These are phyloP conservation scores for Novymonas esmeraldas DNA, from an alignment of 208 protist genomes.

Conservation along the genomic window DNA sequence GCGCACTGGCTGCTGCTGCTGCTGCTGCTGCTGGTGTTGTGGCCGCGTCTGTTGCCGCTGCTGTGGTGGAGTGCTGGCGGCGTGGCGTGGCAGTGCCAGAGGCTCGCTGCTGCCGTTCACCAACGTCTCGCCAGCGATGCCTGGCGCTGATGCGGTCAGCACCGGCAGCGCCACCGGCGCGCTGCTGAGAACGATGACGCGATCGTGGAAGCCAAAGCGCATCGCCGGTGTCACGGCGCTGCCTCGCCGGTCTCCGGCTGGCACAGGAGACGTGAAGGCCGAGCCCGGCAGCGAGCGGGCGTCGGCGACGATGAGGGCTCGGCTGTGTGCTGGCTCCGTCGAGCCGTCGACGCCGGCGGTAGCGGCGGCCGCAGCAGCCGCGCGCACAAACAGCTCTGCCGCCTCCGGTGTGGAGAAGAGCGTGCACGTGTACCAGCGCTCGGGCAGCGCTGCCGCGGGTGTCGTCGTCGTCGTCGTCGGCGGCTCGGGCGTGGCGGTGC, in stretches of 20 bases:
- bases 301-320: no score
- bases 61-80: background rate
- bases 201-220: constrained; percentile 20
- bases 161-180: background rate
- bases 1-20: background rate
- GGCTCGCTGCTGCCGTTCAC: constrained; percentile 10
- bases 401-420: constrained; percentile 17
- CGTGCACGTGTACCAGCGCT: constrained; percentile 30
- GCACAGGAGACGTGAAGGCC: background rate
- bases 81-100: background rate
- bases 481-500: no score
- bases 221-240: background rate
- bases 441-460: background rate
- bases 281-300: background rate
- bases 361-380: background rate
- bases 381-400: constrained; percentile 6
- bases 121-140: no score
- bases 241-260: background rate
- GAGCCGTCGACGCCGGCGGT: no score
- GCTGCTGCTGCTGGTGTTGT: background rate
- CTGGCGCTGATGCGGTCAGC: background rate
- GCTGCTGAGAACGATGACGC: constrained; percentile 21
- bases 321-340: no score
- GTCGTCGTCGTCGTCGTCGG: background rate
- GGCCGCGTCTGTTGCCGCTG: constrained; percentile 8